Base-by-base conservation (phyloP, 164 flowering plant genomes). In the Litsea cubeba region DNA sequence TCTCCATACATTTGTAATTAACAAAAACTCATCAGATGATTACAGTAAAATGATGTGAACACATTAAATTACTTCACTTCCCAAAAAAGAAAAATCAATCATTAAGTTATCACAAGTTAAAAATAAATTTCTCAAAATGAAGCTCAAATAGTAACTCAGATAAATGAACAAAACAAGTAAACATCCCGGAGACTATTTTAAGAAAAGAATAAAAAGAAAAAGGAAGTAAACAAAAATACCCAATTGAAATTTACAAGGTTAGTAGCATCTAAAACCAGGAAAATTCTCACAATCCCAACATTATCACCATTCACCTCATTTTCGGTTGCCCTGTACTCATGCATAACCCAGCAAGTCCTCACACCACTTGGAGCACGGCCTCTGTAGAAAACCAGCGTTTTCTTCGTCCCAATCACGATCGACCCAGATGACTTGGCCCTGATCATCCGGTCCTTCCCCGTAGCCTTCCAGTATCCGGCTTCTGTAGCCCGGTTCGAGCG, bases 381-480 rank as follows among this genome's bases (percentile, higher is more conserved):
- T 8, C 35, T 76, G 70, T 90, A 80, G 77, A 90, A 92, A 20
- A 92, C 93, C 49, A 92, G 82, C 17, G 93, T 89, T 80, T 86
- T 92, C 81, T 89, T 92, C 85, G 78, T 83, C 1, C 97, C 97
- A 69, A 89, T 84, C 74, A 82, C 65, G 60, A 11, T 54, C 67
- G 1, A 23, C 3, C 58, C 68, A 20, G 62, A 12, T 1, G 30
- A 12, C 2, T 74, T 78, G 30, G 84, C 80, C 79, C 84, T 88
- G 57, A 91, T 86, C 2, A 71, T 79, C 3, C 94, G 84, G 74
- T 92, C 97, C 71, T 87, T 90, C 0, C 95, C 95, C 0, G 94
- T 89, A 0, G 91, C 93, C 75, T 92, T 91, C 97, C 97, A 91
- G 72, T 88, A 90, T 1, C 97, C 97, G 23, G 81, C 82, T 12